Conservation (phyloP, 106 monocot species). For the Acanthochlamys bracteata region DNA sequence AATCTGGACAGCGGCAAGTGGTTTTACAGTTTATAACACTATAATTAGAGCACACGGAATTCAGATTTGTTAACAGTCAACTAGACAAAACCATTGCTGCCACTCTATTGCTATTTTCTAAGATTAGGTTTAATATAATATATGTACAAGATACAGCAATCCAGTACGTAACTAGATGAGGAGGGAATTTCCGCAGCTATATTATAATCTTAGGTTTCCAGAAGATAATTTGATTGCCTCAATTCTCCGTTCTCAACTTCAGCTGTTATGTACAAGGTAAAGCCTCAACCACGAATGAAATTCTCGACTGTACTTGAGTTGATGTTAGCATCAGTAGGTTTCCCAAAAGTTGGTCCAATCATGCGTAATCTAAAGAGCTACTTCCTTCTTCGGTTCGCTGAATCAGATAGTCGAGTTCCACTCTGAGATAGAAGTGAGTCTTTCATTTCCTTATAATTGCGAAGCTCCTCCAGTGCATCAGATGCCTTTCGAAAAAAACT, state of each 20-base stretch:
- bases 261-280: slow-evolving; percentile 3
- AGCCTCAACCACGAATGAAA: neutral
- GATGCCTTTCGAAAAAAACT: slow-evolving; percentile 64
- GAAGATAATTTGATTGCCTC: neutral
- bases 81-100: too few relatives aligned
- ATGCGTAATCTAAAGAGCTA: neutral
- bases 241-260: too few relatives aligned
- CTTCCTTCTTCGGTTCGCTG: slow-evolving; percentile 14
- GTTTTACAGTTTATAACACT: too few relatives aligned
- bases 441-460: slow-evolving; percentile 64
- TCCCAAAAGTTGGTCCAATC: neutral
- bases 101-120: too few relatives aligned
- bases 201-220: neutral
- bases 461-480: slow-evolving; percentile 77
- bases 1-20: too few relatives aligned
- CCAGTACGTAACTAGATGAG: too few relatives aligned
- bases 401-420: slow-evolving; percentile 15
- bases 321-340: slow-evolving; percentile 3
- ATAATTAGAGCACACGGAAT: too few relatives aligned
- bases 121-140: too few relatives aligned
- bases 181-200: neutral
- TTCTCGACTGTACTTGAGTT: neutral
- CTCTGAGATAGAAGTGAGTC: slow-evolving; percentile 64
- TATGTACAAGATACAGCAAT: too few relatives aligned
- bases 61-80: too few relatives aligned